These are phyloP conservation scores for Ceratobasidium sp. DNA, from an alignment of 1,284 basidiomycete species.

Conservation along the genomic window DNA sequence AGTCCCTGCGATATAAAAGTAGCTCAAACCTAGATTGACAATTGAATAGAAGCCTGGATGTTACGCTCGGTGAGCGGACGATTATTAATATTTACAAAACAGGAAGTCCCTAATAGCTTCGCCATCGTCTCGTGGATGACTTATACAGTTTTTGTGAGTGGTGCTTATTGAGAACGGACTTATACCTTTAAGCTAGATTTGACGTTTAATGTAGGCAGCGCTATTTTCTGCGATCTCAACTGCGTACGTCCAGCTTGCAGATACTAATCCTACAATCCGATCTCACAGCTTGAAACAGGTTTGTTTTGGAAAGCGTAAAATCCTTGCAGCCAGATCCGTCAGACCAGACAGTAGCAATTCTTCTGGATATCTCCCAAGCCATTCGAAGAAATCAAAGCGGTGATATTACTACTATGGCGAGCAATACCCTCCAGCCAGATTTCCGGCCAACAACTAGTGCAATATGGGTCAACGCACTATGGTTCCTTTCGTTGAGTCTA, in stretches of 20 bases:
- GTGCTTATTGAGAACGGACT: background rate
- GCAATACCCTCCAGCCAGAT: background rate
- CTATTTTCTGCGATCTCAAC: slow-evolving; percentile 22
- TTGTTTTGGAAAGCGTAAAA: slow-evolving; percentile 20
- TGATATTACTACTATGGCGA: background rate
- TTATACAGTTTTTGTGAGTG: no score
- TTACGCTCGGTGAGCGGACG: background rate
- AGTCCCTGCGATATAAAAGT: background rate
- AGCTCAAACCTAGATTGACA: background rate
- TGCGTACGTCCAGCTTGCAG: background rate
- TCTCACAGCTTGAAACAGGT: background rate
- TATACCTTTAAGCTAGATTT: background rate
- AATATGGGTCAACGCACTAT: slow-evolving; percentile 19
- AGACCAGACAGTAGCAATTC: background rate
- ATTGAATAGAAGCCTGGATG: slow-evolving; percentile 11
- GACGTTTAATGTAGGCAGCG: background rate
- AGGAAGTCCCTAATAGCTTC: background rate
- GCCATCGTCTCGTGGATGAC: background rate
- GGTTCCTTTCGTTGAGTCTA: slow-evolving; percentile 12
- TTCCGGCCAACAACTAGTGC: background rate
- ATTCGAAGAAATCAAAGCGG: background rate
- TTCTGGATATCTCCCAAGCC: background rate
- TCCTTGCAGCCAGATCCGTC: background rate
- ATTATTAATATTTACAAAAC: background rate
- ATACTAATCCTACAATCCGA: background rate